Conservation (phyloP, 192 early-diverging fungal species). For the Lunasporangiospora selenospora region DNA sequence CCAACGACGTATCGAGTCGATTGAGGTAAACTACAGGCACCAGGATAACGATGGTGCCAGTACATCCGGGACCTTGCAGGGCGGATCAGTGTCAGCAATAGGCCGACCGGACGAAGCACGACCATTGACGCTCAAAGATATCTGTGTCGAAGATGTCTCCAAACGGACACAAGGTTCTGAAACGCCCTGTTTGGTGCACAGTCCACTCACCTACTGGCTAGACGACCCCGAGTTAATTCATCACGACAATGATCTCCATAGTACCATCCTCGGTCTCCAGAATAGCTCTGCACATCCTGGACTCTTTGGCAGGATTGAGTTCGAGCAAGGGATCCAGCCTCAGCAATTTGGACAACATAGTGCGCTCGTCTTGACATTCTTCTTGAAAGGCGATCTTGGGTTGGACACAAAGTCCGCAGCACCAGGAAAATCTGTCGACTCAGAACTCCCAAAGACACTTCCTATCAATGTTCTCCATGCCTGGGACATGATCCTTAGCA, state of each 20-base stretch:
- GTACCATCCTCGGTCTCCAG: too few relatives aligned
- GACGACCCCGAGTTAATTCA: constrained; percentile 3
- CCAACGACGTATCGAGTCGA: constrained; percentile 20
- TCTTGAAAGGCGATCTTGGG: constrained; percentile 29
- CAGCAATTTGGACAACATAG: too few relatives aligned
- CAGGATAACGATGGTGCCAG: constrained; percentile 5
- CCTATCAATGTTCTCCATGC: constrained; percentile 16
- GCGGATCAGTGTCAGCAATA: too few relatives aligned
- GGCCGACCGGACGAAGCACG: neutral
- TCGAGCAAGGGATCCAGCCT: too few relatives aligned
- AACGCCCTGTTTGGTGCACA: constrained; percentile 61
- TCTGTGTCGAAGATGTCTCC: constrained; percentile 30
- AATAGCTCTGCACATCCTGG: too few relatives aligned
- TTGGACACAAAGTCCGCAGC: too few relatives aligned
- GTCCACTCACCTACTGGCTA: constrained; percentile 61
- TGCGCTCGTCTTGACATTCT: constrained; percentile 30
- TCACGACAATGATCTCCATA: too few relatives aligned
- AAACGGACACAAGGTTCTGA: constrained; percentile 29
- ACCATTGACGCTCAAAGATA: constrained; percentile 19
- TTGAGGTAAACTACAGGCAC: constrained; percentile 12
- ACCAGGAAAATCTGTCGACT: too few relatives aligned
- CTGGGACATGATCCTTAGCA: constrained; percentile 27
- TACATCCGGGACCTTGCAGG: too few relatives aligned
- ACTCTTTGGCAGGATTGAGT: too few relatives aligned
- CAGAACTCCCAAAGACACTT: neutral